Evolutionary conservation across 2,329 filamentous ascomycete species (phyloP), one percentile per base, ranked within the genome.

Genomic region (Aplosporella prunicola): DNA sequence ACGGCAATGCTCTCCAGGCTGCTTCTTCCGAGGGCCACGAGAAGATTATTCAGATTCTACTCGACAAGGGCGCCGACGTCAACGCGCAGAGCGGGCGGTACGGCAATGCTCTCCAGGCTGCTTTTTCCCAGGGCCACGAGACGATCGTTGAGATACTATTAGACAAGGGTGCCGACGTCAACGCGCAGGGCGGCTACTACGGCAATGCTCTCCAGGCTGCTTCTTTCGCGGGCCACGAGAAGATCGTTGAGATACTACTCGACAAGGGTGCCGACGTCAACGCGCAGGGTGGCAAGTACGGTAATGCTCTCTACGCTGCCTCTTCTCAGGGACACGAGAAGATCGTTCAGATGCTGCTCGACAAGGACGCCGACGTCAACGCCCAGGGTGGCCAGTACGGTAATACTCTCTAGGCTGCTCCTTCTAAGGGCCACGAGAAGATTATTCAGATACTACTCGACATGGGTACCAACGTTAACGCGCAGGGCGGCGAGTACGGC

Each of bases 331-430:
- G 35, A 5, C 13, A 27, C 4, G 35, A 5, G 10, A 38, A 39
- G 9, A 15, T 35, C 22, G 28, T 30, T 20, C 29, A 44, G 33
- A 39, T 46, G 17, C 42, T 46, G 26, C 24, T 46, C n/a, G 39
- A 43, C 14, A 29, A 41, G 23, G 35, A 32, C 17, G 42, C 29
- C 18, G 35, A 44, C 17, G 17, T 42, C 29, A 45, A 35, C 13
- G 28, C 10, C 26, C 23, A 22, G 39, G 32, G 13, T 15, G 20
- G 13, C 25, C 28, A 10, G 11, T 4, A 33, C 13, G 24, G 28
- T 13, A 30, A 10, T n/a, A 20, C 18, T 28, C 35, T 42, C 15
- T 10, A 42, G 18, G 23, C 15, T 3, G 29, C 14, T 13, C 8
- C n/a, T 9, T 17, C 26, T 17, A 5, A 15, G 5, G 28, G 6